Conservation (phyloP, 2,329 filamentous ascomycete species). For the Chaetothyriales sp. region DNA sequence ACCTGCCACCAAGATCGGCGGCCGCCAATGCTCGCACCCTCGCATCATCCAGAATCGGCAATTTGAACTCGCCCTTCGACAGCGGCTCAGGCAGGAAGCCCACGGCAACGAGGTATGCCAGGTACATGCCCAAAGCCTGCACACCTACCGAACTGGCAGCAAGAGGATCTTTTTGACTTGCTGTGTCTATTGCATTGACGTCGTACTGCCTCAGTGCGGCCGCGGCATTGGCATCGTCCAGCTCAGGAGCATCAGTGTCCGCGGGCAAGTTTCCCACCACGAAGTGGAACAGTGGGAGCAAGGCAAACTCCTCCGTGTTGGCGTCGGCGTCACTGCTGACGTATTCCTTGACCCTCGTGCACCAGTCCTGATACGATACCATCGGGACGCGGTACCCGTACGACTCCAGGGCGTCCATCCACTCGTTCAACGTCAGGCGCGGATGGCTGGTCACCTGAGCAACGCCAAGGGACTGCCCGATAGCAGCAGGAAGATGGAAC, state of each 20-base stretch:
- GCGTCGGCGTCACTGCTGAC: slow-evolving; percentile 47
- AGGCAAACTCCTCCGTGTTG: no score
- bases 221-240: slow-evolving; percentile 59
- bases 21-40: no score
- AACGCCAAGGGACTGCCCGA: slow-evolving; percentile 42
- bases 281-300: slow-evolving; percentile 64
- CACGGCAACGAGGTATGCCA: slow-evolving; percentile 48
- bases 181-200: no score
- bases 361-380: slow-evolving; percentile 57
- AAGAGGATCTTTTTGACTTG: no score
- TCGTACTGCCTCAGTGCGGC: slow-evolving; percentile 49
- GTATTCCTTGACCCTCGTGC: slow-evolving; percentile 51
- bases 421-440: slow-evolving; percentile 63
- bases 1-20: no score
- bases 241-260: slow-evolving; percentile 56
- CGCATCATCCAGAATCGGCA: no score
- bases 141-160: slow-evolving; percentile 43
- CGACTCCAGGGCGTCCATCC: slow-evolving; percentile 52
- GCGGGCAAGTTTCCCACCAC: slow-evolving; percentile 54
- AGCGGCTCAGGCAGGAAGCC: slow-evolving; percentile 46
- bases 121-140: slow-evolving; percentile 49
- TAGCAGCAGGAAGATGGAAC: slow-evolving; percentile 51
- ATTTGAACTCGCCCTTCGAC: slow-evolving; percentile 19
- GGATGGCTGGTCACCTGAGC: slow-evolving; percentile 70
- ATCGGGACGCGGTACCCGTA: slow-evolving; percentile 62